Evolutionary conservation across 805 yeast species (phyloP).

Genomic region (Metschnikowia noctiluminum): DNA sequence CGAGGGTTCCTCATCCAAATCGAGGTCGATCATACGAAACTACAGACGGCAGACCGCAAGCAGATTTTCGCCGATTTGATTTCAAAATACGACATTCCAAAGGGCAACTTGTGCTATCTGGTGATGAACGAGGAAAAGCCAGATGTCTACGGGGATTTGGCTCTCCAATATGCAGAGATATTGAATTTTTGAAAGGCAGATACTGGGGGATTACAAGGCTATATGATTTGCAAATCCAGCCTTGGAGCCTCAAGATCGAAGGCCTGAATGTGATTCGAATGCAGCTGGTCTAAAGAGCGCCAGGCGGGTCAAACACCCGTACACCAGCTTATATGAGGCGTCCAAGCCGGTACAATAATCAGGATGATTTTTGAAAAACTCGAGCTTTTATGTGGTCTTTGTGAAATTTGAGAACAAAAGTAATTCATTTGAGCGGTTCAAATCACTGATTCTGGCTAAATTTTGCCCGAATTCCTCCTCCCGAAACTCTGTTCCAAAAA

Average conservation of each 20-base stretch:
- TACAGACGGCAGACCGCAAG: slow-evolving; percentile 8
- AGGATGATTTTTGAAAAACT: not conserved
- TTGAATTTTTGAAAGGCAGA: slow-evolving; percentile 35
- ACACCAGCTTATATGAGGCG: slow-evolving; percentile 6
- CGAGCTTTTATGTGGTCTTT: not conserved
- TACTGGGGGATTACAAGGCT: not conserved
- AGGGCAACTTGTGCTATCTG: slow-evolving; percentile 33
- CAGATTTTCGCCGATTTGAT: slow-evolving; percentile 26
- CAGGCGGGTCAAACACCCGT: slow-evolving; percentile 1
- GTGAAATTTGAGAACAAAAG: not conserved
- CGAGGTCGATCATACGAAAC: slow-evolving; percentile 28
- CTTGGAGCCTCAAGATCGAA: too few species aligned
- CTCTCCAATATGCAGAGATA: slow-evolving; percentile 40
- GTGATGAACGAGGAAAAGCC: slow-evolving; percentile 24
- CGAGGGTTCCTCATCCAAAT: slow-evolving; percentile 66
- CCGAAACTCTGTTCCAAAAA: not conserved
- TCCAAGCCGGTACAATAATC: not conserved
- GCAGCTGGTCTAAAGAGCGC: too few species aligned
- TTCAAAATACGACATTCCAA: slow-evolving; percentile 36
- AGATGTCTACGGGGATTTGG: slow-evolving; percentile 39
- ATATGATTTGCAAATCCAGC: not conserved
- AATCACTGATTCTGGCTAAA: not conserved
- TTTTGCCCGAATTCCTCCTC: not conserved
- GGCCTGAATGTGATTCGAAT: not conserved
- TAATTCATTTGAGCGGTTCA: not conserved